Percentiles rank a stretch among this genome's conserved stretches.
phyloP scores from a whole-genome alignment of 2,329 filamentous ascomycete genomes.

The Chaetomiaceae sp. region DNA sequence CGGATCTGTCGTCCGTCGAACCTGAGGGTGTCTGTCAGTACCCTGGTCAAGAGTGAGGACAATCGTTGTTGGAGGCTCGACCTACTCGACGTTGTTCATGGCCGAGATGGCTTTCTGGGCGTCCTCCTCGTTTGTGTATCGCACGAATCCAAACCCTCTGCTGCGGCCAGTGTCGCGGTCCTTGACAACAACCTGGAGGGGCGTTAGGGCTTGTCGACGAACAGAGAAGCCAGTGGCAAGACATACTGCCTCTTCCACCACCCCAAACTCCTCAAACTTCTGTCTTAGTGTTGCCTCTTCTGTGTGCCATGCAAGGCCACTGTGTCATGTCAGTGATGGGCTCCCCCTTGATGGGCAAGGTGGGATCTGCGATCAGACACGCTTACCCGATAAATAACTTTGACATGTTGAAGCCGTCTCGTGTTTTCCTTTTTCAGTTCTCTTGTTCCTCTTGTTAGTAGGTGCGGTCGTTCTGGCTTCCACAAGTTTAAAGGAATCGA shows the following conservation, averaged over 20 bases:
- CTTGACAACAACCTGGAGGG: conserved; percentile 82
- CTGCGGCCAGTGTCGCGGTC: conserved; percentile 95
- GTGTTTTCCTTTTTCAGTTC: background rate
- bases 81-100: conserved; percentile 91
- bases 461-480: background rate
- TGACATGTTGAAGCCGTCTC: conserved; percentile 57
- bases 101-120: conserved; percentile 69
- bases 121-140: conserved; percentile 72
- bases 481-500: background rate
- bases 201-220: conserved; percentile 10
- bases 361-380: background rate
- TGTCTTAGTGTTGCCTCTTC: conserved; percentile 79
- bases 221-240: background rate
- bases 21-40: conserved; percentile 34
- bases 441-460: background rate
- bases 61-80: conserved; percentile 10
- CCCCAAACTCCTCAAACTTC: conserved; percentile 90
- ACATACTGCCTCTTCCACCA: conserved; percentile 92
- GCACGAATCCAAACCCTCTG: conserved; percentile 95
- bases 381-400: conserved; percentile 93
- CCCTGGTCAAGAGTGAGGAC: background rate
- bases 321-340: conserved; percentile 35
- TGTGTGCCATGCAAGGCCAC: conserved; percentile 97
- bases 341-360: background rate
- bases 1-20: conserved; percentile 94